These are phyloP conservation scores for Myxozyma udenii DNA, from an alignment of 805 yeast species.

Conservation along the genomic window DNA sequence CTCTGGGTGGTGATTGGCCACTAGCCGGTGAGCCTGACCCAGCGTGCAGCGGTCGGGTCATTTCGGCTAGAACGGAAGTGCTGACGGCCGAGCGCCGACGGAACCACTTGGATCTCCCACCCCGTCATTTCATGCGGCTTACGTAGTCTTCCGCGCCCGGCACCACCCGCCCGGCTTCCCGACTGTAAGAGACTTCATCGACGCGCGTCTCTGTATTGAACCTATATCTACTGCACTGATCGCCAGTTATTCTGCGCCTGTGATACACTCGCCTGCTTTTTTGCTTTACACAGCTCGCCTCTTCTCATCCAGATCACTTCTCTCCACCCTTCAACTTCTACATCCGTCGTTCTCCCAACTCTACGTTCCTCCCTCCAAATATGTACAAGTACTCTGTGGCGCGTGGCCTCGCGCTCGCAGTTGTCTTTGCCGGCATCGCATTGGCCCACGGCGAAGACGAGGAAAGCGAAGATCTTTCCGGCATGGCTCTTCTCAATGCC, in stretches of 20 bases:
- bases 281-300: not conserved
- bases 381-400: no score
- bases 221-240: not conserved
- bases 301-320: slow-evolving; percentile 2
- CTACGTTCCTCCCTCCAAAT: slow-evolving; percentile 1
- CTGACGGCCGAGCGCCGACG: no score
- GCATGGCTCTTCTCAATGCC: slow-evolving; percentile 4
- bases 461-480: not conserved
- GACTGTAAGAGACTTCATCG: not conserved
- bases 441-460: slow-evolving; percentile 20
- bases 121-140: no score
- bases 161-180: no score
- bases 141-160: no score
- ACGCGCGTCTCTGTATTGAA: slow-evolving; percentile 1
- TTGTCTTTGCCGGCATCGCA: slow-evolving; percentile 5
- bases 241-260: not conserved
- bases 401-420: slow-evolving; percentile 1
- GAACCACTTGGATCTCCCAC: no score
- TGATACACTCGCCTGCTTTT: not conserved
- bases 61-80: no score
- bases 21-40: no score
- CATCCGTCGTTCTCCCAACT: not conserved
- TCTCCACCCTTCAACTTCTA: no score
- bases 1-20: no score
- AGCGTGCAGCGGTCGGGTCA: no score